phyloP scores from a whole-genome alignment of 148 eudicot genomes.

The Fagopyrum tataricum region DNA sequence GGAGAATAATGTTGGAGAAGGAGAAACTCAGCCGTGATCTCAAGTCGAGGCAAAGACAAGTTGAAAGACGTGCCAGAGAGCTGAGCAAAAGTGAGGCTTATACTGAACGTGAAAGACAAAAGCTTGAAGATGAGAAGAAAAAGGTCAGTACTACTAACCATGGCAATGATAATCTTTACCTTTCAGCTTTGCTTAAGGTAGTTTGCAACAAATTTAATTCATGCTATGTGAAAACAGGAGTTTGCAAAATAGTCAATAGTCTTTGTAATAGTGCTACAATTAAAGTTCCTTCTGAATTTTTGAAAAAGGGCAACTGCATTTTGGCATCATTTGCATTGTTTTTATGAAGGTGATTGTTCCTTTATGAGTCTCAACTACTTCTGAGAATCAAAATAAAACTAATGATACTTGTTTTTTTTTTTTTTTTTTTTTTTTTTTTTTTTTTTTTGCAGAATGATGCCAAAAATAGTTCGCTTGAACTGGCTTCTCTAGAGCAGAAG shows the following conservation, averaged over 20 bases:
- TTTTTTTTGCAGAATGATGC: constrained; percentile 42
- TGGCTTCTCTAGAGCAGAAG: constrained; percentile 81
- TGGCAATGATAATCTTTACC: neutral
- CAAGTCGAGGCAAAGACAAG: constrained; percentile 46
- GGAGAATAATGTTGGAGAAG: constrained; percentile 52
- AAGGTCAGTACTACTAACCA: constrained; percentile 36
- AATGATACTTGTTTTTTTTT: neutral
- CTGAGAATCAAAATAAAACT: neutral
- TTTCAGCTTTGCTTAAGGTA: neutral
- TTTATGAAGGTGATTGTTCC: neutral
- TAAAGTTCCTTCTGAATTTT: neutral
- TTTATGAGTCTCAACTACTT: neutral
- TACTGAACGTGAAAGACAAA: constrained; percentile 74
- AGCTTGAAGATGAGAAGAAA: constrained; percentile 74
- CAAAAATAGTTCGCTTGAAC: constrained; percentile 53
- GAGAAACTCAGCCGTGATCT: constrained; percentile 61
- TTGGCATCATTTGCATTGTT: neutral
- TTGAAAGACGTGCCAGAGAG: constrained; percentile 61
- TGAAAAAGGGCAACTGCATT: neutral
- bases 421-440: neutral
- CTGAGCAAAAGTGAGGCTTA: constrained; percentile 56
- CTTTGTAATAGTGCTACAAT: neutral
- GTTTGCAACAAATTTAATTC: neutral
- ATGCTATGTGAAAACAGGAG: neutral
- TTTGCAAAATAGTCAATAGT: neutral